These are phyloP conservation scores for Zymoseptoria crescenta DNA, from an alignment of 2,329 filamentous ascomycete genomes.

Conservation along the genomic window DNA sequence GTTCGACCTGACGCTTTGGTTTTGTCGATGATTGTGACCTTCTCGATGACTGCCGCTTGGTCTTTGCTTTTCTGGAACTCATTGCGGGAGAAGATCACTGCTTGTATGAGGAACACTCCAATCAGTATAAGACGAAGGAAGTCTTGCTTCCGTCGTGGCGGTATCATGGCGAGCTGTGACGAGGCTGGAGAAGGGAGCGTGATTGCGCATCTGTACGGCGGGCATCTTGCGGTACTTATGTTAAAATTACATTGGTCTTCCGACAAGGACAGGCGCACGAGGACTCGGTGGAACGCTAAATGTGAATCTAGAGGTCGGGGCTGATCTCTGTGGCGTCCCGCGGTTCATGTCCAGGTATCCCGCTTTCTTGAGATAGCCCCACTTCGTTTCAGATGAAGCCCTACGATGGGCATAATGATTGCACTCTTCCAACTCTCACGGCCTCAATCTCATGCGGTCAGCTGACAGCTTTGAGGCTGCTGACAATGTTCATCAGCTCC, in stretches of 20 bases:
- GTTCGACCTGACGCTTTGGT: background rate
- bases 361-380: background rate
- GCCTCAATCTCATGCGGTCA: background rate
- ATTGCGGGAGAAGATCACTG: background rate
- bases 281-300: background rate
- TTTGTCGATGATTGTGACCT: background rate
- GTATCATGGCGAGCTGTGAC: background rate
- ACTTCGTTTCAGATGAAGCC: background rate
- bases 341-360: background rate
- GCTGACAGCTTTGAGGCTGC: background rate
- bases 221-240: background rate
- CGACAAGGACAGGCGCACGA: background rate
- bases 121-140: background rate
- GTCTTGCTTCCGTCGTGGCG: background rate
- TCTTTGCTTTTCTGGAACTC: background rate
- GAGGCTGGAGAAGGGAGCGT: background rate
- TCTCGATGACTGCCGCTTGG: background rate
- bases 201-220: background rate
- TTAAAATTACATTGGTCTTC: background rate
- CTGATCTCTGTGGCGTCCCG: background rate
- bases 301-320: background rate
- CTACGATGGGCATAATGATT: background rate
- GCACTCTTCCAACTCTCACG: background rate
- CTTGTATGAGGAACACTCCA: background rate
- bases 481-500: background rate